Base-by-base conservation (phyloP, 768 basidiomycete species). In the Mrakia blollopis region DNA sequence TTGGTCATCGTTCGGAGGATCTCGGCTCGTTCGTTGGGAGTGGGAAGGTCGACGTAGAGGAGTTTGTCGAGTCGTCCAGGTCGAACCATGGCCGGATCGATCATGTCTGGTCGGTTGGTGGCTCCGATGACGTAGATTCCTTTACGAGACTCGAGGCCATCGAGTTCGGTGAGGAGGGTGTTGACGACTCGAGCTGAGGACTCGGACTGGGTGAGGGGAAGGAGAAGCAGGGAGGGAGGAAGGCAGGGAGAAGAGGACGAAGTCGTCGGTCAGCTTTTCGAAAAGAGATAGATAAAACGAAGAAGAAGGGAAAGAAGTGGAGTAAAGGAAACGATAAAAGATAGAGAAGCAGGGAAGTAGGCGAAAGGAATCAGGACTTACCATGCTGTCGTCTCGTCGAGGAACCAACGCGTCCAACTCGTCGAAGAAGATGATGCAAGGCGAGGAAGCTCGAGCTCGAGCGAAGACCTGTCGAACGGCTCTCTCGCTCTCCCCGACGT, bases 31-130 rank as follows among this genome's bases (percentile, higher is more conserved):
- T 95, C 95, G 39, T 84, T 81, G 0, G 89, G 79, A 0, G 86
- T 85, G 30, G 94, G 95, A 0, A 96, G 86, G 83, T 96, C 94
- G 80, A 97, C 93, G 80, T 94, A 98, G 61, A 97, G 87, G 8
- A 96, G 87, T 83, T 97, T 97, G 85, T 97, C 95, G 16, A 98
- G 87, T 14, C 95, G 88, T 0, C 95, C 94, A 0, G 95, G 95
- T n/a, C 94, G 91, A 73, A 93, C 92, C 94, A 96, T 95, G 10
- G 95, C 94, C 0, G 94, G 95, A 81, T 98, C 94, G 78, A 97
- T 94, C 90, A 96, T 96, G 85, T 98, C 94, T 1, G 94, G 94
- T 18, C 94, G 87, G 83, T 96, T 98, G 41, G 94, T 97, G 11
- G 95, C 95, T 0, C 91, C 94, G 77, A 97, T 93, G 61, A 98